Base-by-base conservation (phyloP, 257 asterid genomes). In the Scutellaria barbata region DNA sequence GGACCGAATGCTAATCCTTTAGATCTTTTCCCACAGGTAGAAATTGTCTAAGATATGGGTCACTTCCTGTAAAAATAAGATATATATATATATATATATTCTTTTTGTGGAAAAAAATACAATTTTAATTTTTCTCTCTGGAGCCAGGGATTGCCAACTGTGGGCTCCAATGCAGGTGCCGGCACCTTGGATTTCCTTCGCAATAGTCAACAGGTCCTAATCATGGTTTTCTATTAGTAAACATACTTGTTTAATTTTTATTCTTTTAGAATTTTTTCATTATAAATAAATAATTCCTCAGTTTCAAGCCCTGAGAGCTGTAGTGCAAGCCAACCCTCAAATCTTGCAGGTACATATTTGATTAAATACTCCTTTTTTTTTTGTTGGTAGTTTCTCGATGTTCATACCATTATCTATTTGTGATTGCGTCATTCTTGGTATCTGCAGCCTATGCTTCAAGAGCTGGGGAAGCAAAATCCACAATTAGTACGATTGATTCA, bases 361-460 rank as follows among this genome's bases (percentile, higher is more conserved):
- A 16, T 46, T 56, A 67, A 35, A 39, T 47, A 40, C 40, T 8
- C 62, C 25, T 10, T 10, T 51, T 1, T 30, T 30, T 30, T 30
- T 30, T 30, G 1, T 30, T 1, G 35, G 35, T 30, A 3, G 35
- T 30, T 30, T 30, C 35, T 30, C 5, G 35, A 5, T 30, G 35
- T 30, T 30, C 5, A 4, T 30, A 4, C 35, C 35, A 30, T 2
- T 30, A 2, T 30, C 3, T 30, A 4, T 30, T 30, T 30, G 35
- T 30, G 35, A 30, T 30, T 30, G 35, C 35, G 4, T 63, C 58
- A 45, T 73, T 35, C 63, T 68, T 69, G 75, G 35, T 74, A 78
- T 56, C 40, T 80, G 81, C 89, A 92, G 98, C 94, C 95, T 53
- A 92, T 92, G 98, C 96, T 92, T 76, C 98, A 89, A 84, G 98